Conservation (phyloP, 1,284 basidiomycete species). For the Pisolithus thermaeus region DNA sequence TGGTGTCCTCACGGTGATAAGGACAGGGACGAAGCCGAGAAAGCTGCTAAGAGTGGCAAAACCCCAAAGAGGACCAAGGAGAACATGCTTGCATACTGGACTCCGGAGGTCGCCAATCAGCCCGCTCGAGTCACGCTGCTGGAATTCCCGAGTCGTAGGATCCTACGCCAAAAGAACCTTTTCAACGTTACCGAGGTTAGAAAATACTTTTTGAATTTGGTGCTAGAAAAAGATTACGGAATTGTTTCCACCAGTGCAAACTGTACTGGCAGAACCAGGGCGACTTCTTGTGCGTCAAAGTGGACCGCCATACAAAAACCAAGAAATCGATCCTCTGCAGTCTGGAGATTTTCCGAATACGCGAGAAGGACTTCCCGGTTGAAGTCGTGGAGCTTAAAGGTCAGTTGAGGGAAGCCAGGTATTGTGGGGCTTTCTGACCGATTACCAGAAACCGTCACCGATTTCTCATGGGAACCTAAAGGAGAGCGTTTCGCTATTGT, state of each 20-base stretch:
- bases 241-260: slow-evolving; percentile 67
- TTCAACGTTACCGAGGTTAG: slow-evolving; percentile 96
- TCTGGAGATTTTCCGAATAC: slow-evolving; percentile 94
- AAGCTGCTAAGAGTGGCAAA: slow-evolving; percentile 46
- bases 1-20: slow-evolving; percentile 96
- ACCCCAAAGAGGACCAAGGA: slow-evolving; percentile 65
- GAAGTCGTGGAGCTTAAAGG: slow-evolving; percentile 98
- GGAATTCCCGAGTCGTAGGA: slow-evolving; percentile 80
- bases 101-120: slow-evolving; percentile 94
- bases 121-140: slow-evolving; percentile 95
- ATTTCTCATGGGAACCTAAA: slow-evolving; percentile 98
- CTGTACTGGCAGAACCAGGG: slow-evolving; percentile 99
- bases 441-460: slow-evolving; percentile 83
- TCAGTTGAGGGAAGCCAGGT: slow-evolving; percentile 22
- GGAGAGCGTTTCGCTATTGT: slow-evolving; percentile 96
- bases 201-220: slow-evolving; percentile 12
- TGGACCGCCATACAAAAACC: slow-evolving; percentile 98
- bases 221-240: not conserved
- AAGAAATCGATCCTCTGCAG: slow-evolving; percentile 99
- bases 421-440: slow-evolving; percentile 6
- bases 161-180: slow-evolving; percentile 93
- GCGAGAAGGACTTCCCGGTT: slow-evolving; percentile 97
- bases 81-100: slow-evolving; percentile 98
- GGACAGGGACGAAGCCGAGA: slow-evolving; percentile 73
- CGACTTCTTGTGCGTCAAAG: slow-evolving; percentile 98